Evolutionary conservation across 495 filamentous ascomycete genomes (phyloP).

Genomic region (Cercophora samala): DNA sequence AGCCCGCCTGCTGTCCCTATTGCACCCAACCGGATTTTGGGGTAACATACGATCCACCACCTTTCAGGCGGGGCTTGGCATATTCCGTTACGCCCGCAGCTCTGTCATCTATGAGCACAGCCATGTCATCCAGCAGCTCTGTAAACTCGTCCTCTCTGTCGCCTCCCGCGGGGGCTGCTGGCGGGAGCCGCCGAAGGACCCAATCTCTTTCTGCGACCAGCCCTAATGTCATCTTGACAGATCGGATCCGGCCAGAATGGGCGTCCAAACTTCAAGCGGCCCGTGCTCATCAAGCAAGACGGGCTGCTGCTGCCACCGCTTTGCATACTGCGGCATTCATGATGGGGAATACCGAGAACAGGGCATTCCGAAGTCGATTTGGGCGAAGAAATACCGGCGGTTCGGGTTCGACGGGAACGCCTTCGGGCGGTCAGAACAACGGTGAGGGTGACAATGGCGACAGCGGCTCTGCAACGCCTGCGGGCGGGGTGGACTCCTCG

Average conservation of each 20-base stretch:
- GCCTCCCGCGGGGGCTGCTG: slow-evolving; percentile 27
- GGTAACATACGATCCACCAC: slow-evolving; percentile 82
- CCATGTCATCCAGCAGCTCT: slow-evolving; percentile 62
- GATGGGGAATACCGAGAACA: slow-evolving; percentile 61
- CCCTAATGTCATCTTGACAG: slow-evolving; percentile 83
- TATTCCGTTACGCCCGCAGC: slow-evolving; percentile 54
- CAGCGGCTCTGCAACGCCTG: slow-evolving; percentile 28
- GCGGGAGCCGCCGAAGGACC: slow-evolving; percentile 55
- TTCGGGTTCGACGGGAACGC: slow-evolving; percentile 30
- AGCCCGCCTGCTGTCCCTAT: slow-evolving; percentile 91
- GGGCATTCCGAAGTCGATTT: slow-evolving; percentile 45
- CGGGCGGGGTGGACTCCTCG: slow-evolving; percentile 27
- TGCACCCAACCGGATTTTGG: slow-evolving; percentile 94
- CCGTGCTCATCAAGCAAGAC: slow-evolving; percentile 73
- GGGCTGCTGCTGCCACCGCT: slow-evolving; percentile 91
- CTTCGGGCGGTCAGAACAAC: slow-evolving; percentile 30
- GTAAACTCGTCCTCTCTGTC: slow-evolving; percentile 46
- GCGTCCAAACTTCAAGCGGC: slow-evolving; percentile 82
- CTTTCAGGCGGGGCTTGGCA: slow-evolving; percentile 78
- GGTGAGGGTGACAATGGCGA: slow-evolving; percentile 33
- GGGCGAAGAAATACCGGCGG: slow-evolving; percentile 48
- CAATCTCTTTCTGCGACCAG: slow-evolving; percentile 79
- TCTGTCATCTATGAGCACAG: slow-evolving; percentile 54
- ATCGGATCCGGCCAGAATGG: slow-evolving; percentile 92
- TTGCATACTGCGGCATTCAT: slow-evolving; percentile 93